These are phyloP conservation scores for Tetrahymena thermophila DNA, from an alignment of 73 alveolate genomes.

Conservation along the genomic window DNA sequence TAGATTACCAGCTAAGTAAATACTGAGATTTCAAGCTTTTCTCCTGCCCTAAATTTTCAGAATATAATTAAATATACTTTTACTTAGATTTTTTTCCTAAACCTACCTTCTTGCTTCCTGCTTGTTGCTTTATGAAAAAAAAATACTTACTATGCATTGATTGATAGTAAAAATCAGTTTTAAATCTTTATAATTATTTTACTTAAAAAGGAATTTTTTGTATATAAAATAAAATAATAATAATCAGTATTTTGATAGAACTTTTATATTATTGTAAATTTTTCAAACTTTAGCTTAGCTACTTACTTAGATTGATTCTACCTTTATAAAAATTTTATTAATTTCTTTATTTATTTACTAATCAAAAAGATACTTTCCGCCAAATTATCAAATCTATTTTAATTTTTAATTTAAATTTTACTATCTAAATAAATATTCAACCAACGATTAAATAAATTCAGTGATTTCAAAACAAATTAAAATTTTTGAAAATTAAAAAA, in stretches of 20 bases:
- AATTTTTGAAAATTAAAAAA: neutral
- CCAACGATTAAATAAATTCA: neutral
- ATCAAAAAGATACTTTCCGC: neutral
- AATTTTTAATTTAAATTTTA: neutral
- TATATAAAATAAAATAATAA: neutral
- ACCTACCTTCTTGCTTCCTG: neutral
- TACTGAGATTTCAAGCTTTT: neutral
- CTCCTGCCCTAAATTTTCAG: neutral
- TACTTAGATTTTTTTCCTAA: neutral
- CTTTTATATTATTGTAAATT: neutral
- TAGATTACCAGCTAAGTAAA: neutral
- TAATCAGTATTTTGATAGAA: neutral
- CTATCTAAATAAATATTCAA: neutral
- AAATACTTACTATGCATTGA: neutral
- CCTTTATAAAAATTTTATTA: neutral
- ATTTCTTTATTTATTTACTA: neutral
- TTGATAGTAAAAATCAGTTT: neutral
- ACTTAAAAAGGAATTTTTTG: neutral
- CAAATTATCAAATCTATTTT: neutral
- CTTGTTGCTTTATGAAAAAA: neutral
- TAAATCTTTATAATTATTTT: neutral
- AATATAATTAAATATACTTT: too few relatives aligned
- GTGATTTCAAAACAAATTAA: neutral
- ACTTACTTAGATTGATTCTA: neutral
- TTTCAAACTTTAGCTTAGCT: neutral